These are phyloP conservation scores for Fusarium sacchari DNA, from an alignment of 2,329 filamentous ascomycete species.

Conservation along the genomic window DNA sequence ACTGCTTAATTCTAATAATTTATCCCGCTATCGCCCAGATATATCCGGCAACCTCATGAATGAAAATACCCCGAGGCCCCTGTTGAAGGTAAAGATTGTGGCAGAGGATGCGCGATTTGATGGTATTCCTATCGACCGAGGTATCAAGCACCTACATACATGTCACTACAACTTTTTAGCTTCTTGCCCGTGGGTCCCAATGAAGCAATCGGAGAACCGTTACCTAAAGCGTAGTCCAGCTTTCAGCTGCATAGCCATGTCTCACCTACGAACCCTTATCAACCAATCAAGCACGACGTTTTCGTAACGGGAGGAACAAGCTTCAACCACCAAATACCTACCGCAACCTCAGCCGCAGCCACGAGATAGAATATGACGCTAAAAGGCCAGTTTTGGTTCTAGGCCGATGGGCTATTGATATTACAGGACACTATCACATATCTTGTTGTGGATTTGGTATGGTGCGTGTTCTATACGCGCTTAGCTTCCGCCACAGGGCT, in stretches of 20 bases:
- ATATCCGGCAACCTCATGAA: not conserved
- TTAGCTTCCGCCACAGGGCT: not conserved
- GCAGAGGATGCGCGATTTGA: not conserved
- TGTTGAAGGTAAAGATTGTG: not conserved
- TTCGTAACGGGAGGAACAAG: not conserved
- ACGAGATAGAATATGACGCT: not conserved
- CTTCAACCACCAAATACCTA: not conserved
- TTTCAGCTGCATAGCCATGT: not conserved
- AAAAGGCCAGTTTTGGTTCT: not conserved
- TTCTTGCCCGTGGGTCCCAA: not conserved
- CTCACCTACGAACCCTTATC: not conserved
- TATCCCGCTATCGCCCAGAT: not conserved
- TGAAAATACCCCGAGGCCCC: not conserved
- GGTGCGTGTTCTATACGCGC: not conserved
- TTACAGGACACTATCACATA: not conserved
- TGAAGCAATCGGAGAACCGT: not conserved
- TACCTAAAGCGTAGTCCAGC: not conserved
- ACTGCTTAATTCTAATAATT: not conserved
- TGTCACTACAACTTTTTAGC: not conserved
- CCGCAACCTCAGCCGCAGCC: not conserved
- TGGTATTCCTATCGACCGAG: fast-evolving
- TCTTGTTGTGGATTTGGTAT: not conserved
- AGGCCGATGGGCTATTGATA: not conserved
- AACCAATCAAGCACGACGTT: not conserved
- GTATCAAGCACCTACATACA: not conserved